A percentile compares a stretch with the other conserved stretches of the same genome.
These are phyloP conservation scores for Scedosporium aurantiacum DNA, from an alignment of 2,329 filamentous ascomycete genomes.

Conservation along the genomic window DNA sequence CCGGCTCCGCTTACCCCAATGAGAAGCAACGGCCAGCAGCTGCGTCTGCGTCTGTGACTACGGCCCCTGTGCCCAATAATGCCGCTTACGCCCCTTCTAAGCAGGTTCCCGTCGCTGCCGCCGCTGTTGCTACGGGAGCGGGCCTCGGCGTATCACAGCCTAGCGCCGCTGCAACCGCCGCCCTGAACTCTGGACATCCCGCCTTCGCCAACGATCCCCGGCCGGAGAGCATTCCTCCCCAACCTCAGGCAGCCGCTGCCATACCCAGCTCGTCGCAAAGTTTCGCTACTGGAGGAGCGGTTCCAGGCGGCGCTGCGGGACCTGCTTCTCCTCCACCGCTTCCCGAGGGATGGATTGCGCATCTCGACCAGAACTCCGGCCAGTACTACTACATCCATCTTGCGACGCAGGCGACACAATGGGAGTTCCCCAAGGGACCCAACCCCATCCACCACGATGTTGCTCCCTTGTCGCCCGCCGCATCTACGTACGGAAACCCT, in stretches of 20 bases:
- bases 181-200: constrained; percentile 61
- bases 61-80: constrained; percentile 20
- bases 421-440: constrained; percentile 96
- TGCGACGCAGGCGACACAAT: constrained; percentile 89
- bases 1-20: constrained; percentile 54
- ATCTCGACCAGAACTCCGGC: constrained; percentile 87
- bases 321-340: constrained; percentile 83
- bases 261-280: background rate
- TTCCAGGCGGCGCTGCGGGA: constrained; percentile 30
- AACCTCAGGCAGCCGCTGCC: background rate
- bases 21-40: constrained; percentile 56
- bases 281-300: background rate
- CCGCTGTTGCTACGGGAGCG: constrained; percentile 11
- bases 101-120: constrained; percentile 10
- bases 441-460: constrained; percentile 74
- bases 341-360: constrained; percentile 96
- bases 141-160: constrained; percentile 11
- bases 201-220: constrained; percentile 81
- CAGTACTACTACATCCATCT: constrained; percentile 99
- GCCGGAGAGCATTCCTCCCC: constrained; percentile 20
- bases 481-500: constrained; percentile 65
- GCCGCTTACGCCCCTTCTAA: constrained; percentile 13
- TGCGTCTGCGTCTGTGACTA: constrained; percentile 15
- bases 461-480: constrained; percentile 70
- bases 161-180: constrained; percentile 31